A percentile compares a stretch with the other conserved stretches of the same genome.
Conservation (phyloP, 352 stramenopile species). For the Pythium scleroteichum region DNA sequence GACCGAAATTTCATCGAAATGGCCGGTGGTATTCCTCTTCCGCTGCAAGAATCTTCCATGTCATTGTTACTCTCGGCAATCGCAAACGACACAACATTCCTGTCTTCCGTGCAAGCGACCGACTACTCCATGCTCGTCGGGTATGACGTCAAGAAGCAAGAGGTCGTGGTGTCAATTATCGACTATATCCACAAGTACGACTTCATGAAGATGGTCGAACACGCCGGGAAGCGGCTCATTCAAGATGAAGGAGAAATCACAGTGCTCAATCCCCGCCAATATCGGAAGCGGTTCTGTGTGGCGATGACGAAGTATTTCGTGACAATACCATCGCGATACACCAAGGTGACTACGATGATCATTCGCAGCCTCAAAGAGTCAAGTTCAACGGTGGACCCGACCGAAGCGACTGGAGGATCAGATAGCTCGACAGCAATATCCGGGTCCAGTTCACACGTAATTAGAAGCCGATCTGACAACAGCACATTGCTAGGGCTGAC, state of each 20-base stretch:
- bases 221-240: constrained; percentile 85
- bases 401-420: constrained; percentile 3
- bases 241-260: constrained; percentile 90
- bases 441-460: neutral
- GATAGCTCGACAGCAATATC: constrained; percentile 10
- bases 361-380: constrained; percentile 40
- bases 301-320: constrained; percentile 91
- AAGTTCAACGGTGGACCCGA: constrained; percentile 5
- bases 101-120: constrained; percentile 81
- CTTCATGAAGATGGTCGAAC: constrained; percentile 90
- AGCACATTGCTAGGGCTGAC: constrained; percentile 21
- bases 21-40: constrained; percentile 75
- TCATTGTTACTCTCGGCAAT: constrained; percentile 81
- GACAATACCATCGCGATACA: constrained; percentile 85
- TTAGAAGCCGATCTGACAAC: constrained; percentile 20
- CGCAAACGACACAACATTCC: constrained; percentile 84
- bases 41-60: constrained; percentile 81
- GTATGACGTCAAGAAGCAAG: constrained; percentile 85
- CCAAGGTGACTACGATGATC: constrained; percentile 70
- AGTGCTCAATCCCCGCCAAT: constrained; percentile 85
- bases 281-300: constrained; percentile 81
- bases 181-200: constrained; percentile 92
- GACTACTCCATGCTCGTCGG: constrained; percentile 90
- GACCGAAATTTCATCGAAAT: constrained; percentile 89
- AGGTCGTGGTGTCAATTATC: constrained; percentile 87